Conservation (phyloP, 768 basidiomycete species). For the Gloeostereum incarnatum region DNA sequence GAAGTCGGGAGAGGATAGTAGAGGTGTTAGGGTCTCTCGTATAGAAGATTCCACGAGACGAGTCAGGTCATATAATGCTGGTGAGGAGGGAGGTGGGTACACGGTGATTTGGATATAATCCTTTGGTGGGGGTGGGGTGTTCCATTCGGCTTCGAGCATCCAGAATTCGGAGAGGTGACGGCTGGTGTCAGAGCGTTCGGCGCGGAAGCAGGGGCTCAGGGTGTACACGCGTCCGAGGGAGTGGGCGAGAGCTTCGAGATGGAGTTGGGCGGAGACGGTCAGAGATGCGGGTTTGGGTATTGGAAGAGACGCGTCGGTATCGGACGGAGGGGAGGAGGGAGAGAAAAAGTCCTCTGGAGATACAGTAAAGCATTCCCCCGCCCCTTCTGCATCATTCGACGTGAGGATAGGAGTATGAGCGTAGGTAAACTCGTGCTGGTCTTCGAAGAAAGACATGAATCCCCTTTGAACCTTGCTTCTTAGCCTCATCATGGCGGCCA, state of each 20-base stretch:
- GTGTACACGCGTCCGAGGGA: constrained; percentile 84
- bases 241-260: constrained; percentile 81
- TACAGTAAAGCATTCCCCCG: constrained; percentile 84
- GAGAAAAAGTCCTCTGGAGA: constrained; percentile 24
- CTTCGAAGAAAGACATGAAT: constrained; percentile 67
- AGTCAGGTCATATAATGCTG: too few species aligned
- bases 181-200: constrained; percentile 79
- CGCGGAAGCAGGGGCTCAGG: constrained; percentile 89
- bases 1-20: too few species aligned
- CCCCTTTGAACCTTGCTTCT: constrained; percentile 47
- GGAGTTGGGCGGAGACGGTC: constrained; percentile 93
- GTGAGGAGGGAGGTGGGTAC: too few species aligned
- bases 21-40: too few species aligned
- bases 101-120: too few species aligned
- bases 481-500: constrained; percentile 68
- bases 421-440: constrained; percentile 66
- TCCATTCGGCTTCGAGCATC: constrained; percentile 98
- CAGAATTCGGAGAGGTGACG: constrained; percentile 97
- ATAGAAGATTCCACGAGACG: too few species aligned
- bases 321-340: constrained; percentile 9
- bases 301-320: constrained; percentile 58
- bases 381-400: constrained; percentile 91
- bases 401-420: constrained; percentile 86
- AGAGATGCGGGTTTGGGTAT: constrained; percentile 73
- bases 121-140: too few species aligned